A percentile compares a stretch with the other conserved stretches of the same genome.
These are phyloP conservation scores for Hortiboletus flavorubellus DNA, from an alignment of 768 basidiomycete genomes.

Conservation along the genomic window DNA sequence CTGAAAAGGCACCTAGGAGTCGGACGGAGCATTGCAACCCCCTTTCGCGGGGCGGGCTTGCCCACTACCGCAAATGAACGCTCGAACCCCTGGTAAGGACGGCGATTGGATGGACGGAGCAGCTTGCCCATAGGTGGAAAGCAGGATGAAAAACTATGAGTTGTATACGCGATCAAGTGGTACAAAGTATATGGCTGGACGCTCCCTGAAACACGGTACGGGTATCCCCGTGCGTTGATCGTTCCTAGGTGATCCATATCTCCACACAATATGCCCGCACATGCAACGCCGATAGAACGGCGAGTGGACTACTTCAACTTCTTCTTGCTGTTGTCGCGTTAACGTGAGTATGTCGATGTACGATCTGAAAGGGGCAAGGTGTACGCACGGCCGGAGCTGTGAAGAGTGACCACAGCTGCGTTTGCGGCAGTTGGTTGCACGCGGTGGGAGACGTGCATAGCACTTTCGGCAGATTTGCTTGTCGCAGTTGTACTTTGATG, in stretches of 20 bases:
- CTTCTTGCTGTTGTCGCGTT: conserved; percentile 65
- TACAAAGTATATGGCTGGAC: conserved; percentile 20
- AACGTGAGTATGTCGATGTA: background rate
- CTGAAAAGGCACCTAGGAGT: background rate
- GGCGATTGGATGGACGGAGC: too few relatives aligned
- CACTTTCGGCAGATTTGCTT: conserved; percentile 99
- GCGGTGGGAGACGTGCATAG: conserved; percentile 98
- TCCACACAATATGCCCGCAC: conserved; percentile 4
- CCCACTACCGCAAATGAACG: background rate
- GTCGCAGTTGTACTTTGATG: conserved; percentile 98
- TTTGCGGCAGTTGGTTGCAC: conserved; percentile 99
- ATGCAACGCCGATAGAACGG: background rate
- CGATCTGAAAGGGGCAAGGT: background rate
- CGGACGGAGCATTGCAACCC: too few relatives aligned
- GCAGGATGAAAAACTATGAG: conserved; percentile 2
- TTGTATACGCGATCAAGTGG: conserved; percentile 18
- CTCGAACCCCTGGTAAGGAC: background rate
- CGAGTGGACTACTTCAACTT: conserved; percentile 77
- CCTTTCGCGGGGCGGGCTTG: background rate
- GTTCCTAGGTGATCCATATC: conserved; percentile 12
- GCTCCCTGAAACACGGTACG: background rate
- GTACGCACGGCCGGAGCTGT: conserved; percentile 84
- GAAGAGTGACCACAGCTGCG: conserved; percentile 87
- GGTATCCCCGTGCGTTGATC: conserved; percentile 1
- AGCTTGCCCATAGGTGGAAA: background rate